Conservation (phyloP, 2,329 filamentous ascomycete genomes). For the Trichoderma endophyticum region DNA sequence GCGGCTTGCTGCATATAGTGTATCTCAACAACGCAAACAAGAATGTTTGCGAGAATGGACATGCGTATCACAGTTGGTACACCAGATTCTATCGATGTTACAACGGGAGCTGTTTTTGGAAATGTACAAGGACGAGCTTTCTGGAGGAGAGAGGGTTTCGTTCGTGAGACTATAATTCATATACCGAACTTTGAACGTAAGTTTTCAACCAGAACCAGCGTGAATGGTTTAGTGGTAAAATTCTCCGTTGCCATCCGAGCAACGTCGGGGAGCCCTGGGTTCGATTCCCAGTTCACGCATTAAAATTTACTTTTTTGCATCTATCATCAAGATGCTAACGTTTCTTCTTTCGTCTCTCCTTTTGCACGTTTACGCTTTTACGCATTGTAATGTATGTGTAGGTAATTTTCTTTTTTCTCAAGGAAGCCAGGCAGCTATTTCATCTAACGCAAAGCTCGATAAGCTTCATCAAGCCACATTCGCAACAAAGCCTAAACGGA, state of each 20-base stretch:
- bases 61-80: neutral
- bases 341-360: neutral
- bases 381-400: neutral
- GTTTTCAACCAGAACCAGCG: slow-evolving; percentile 8
- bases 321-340: neutral
- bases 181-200: fast-evolving
- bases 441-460: neutral
- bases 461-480: neutral
- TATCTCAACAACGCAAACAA: neutral
- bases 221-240: slow-evolving; percentile 30
- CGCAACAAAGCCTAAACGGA: neutral
- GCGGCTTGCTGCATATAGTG: neutral
- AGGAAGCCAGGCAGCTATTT: neutral
- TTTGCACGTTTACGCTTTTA: neutral
- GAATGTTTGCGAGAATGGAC: neutral
- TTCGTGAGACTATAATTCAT: neutral
- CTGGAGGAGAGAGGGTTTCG: neutral
- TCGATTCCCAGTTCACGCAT: slow-evolving; percentile 36
- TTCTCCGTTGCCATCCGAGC: slow-evolving; percentile 34
- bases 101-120: neutral
- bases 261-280: slow-evolving; percentile 34
- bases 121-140: neutral
- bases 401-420: neutral
- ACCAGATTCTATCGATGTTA: neutral
- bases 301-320: slow-evolving; percentile 12